Evolutionary conservation across 495 filamentous ascomycete genomes (phyloP), one percentile per base, ranked within the genome.

Genomic region (Penicillium dipodomyicola): DNA sequence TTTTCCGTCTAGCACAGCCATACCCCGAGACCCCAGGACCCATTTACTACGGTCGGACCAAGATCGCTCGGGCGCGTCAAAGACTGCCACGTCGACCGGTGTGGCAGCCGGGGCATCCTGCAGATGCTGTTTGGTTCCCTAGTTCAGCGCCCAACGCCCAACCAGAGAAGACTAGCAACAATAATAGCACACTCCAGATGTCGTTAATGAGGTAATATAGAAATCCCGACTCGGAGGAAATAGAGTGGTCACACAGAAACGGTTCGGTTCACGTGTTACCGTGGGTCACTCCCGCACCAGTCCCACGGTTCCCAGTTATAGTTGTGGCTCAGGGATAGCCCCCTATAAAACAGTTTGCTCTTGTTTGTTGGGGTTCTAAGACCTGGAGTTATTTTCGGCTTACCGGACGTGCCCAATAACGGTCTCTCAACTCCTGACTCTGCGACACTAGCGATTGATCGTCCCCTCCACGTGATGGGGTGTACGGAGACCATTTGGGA

Each of bases 31-130:
- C 17, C 27, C 44, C 4, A 11, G 20, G 45, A 39, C 40, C 54
- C 54, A 52, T 44, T 52, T 15, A 17, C 15, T 17, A 51, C 48
- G 50, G 50, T 51, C 40, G 40, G 45, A 56, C 58, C 47, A 56
- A 51, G 40, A 33, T 32, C 23, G 50, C 22, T 51, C 44, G 55
- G 55, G 41, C 54, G 62, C 41, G 40, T 62, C 29, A 29, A 54
- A 19, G 58, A 15, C 41, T 68, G 65, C 63, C 65, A 68, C 65
- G 65, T 65, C 55, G 63, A 52, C 46, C 37, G 37, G 45, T 42
- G 35, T 52, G 54, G 46, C 56, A 60, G 56, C 61, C 46, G 58
- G 56, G 56, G 49, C 63, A 58, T 39, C 2, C 35, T 64, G 63
- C 63, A 65, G 56, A 51, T 64, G 62, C 60, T 52, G 56, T 35